A percentile compares a stretch with the other conserved stretches of the same genome.
Evolutionary conservation across 1,284 basidiomycete genomes (phyloP).

Genomic region (Dichomitus squalens): DNA sequence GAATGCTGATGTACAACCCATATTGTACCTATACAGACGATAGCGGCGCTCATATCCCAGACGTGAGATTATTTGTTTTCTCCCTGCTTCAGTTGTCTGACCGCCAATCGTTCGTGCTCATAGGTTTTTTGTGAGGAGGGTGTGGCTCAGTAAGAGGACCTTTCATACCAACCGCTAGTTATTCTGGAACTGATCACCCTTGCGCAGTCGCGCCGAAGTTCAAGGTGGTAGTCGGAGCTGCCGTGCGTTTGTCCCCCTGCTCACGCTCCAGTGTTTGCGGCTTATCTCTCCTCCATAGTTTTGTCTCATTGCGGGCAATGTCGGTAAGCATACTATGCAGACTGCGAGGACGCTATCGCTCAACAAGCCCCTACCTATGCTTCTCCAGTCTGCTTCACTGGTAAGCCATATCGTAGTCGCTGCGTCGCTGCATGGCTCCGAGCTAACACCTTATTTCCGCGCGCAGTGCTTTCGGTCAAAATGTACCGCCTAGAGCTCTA

Average conservation of each 20-base stretch:
- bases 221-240: neutral
- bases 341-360: neutral
- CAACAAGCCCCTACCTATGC: no score
- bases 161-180: neutral
- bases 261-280: neutral
- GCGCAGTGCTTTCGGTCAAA: slow-evolving; percentile 1
- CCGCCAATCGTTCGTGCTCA: neutral
- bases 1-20: neutral
- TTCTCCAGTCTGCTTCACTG: neutral
- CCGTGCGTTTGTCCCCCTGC: neutral
- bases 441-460: neutral
- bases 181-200: neutral
- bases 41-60: slow-evolving; percentile 5
- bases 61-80: neutral
- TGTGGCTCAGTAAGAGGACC: slow-evolving; percentile 5
- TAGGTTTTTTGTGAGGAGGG: slow-evolving; percentile 9
- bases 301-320: slow-evolving; percentile 2
- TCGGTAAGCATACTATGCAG: neutral
- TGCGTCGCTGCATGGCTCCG: neutral
- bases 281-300: neutral
- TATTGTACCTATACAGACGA: neutral
- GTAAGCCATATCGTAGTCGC: neutral
- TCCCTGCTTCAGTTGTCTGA: neutral
- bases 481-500: neutral
- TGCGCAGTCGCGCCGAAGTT: slow-evolving; percentile 2